Percentiles rank a stretch among this genome's conserved stretches.
phyloP scores from a whole-genome alignment of 768 basidiomycete genomes.

The Kwoniella mangroviensis region DNA sequence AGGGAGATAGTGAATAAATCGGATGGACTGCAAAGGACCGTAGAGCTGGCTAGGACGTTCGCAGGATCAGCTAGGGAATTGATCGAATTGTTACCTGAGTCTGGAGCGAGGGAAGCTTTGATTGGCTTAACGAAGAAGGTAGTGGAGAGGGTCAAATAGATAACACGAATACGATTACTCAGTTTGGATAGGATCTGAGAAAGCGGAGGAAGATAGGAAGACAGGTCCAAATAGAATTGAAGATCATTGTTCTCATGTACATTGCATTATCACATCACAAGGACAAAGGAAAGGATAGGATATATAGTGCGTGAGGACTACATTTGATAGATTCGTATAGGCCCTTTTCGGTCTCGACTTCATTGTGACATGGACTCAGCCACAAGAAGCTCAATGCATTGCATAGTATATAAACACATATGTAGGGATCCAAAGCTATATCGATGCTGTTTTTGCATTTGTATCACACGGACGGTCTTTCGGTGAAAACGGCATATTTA shows the following conservation, averaged over 20 bases:
- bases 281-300: too few relatives aligned
- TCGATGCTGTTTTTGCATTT: too few relatives aligned
- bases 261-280: too few relatives aligned
- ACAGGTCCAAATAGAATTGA: background rate
- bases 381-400: too few relatives aligned
- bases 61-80: constrained; percentile 76
- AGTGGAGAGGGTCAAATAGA: constrained; percentile 56
- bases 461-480: too few relatives aligned
- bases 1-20: constrained; percentile 69
- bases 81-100: constrained; percentile 74
- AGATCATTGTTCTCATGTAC: background rate
- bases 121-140: constrained; percentile 72
- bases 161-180: background rate
- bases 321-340: too few relatives aligned
- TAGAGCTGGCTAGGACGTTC: constrained; percentile 73
- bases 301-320: too few relatives aligned
- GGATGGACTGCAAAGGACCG: constrained; percentile 77
- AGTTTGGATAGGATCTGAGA: background rate
- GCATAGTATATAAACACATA: too few relatives aligned
- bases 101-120: constrained; percentile 77
- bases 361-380: too few relatives aligned
- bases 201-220: background rate
- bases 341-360: too few relatives aligned
- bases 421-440: too few relatives aligned
- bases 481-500: too few relatives aligned